A percentile compares a stretch with the other conserved stretches of the same genome.
phyloP scores from a whole-genome alignment of 2,329 filamentous ascomycete species.

The Zasmidium citrigriseum region DNA sequence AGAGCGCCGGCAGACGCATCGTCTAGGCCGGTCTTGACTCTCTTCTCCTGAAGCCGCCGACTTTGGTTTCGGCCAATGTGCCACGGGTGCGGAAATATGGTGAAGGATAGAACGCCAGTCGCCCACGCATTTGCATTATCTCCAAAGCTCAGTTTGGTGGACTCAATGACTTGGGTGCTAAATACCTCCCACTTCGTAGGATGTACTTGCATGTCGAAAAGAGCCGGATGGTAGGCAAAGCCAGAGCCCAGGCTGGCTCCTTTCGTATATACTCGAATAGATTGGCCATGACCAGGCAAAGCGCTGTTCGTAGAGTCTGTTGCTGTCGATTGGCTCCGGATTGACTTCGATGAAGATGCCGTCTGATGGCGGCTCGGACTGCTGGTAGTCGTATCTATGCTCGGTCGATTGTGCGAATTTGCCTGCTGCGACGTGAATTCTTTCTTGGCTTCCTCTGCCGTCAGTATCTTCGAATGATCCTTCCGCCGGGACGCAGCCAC shows the following conservation, averaged over 20 bases:
- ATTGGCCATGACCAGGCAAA: conserved; percentile 1
- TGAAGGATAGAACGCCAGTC: conserved; percentile 6
- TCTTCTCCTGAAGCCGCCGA: conserved; percentile 23
- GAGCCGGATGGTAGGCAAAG: conserved; percentile 26
- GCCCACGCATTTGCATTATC: conserved; percentile 26
- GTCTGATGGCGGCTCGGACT: neutral
- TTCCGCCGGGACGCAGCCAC: neutral
- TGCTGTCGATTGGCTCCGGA: neutral
- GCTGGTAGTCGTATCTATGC: neutral
- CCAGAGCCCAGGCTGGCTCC: conserved; percentile 24
- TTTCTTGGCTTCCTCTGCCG: conserved; percentile 4
- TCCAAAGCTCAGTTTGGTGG: conserved; percentile 19
- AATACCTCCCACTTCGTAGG: conserved; percentile 27
- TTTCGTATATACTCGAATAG: conserved; percentile 22
- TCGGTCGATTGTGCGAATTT: neutral
- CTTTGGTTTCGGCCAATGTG: conserved; percentile 17
- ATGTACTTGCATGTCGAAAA: conserved; percentile 27
- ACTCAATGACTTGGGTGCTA: conserved; percentile 21
- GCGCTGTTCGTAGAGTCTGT: conserved; percentile 1
- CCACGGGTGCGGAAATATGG: conserved; percentile 2
- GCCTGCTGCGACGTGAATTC: neutral
- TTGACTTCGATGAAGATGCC: neutral
- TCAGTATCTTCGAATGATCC: neutral
- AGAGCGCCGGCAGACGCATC: conserved; percentile 20
- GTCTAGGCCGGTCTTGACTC: conserved; percentile 21